Evolutionary conservation across 805 yeast genomes (phyloP).

Genomic region (Torulaspora microellipsoides): DNA sequence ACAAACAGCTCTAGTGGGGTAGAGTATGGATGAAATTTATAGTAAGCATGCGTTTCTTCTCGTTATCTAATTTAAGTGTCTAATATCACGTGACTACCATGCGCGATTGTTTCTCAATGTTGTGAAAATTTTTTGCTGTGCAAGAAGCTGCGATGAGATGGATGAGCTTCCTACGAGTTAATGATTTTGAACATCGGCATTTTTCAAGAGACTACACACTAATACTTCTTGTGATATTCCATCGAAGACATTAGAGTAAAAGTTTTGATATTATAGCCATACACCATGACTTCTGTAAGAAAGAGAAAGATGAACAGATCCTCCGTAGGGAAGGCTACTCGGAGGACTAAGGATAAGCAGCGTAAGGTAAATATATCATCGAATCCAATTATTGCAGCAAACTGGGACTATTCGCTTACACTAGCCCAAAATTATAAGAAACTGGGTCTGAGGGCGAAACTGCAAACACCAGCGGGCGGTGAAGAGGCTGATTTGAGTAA

Average conservation of each 20-base stretch:
- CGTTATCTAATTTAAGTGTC: too few species aligned
- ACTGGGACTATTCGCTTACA: slow-evolving; percentile 85
- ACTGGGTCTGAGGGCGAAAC: slow-evolving; percentile 67
- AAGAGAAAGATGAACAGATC: slow-evolving; percentile 79
- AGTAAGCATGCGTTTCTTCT: too few species aligned
- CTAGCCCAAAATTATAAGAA: slow-evolving; percentile 80
- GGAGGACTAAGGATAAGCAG: slow-evolving; percentile 65
- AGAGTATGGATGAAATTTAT: too few species aligned
- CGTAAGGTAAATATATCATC: slow-evolving; percentile 60
- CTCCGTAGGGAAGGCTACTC: slow-evolving; percentile 62
- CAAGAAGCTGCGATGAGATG: neutral
- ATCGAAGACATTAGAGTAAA: too few species aligned
- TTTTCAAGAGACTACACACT: neutral
- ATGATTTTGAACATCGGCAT: neutral
- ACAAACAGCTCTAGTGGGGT: too few species aligned
- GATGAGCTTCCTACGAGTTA: neutral
- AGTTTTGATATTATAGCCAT: neutral
- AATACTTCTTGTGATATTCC: too few species aligned
- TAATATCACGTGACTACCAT: too few species aligned
- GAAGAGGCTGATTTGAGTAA: slow-evolving; percentile 52
- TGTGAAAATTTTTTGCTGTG: too few species aligned
- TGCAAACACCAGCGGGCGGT: slow-evolving; percentile 77
- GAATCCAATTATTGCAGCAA: slow-evolving; percentile 77
- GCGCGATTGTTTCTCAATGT: too few species aligned
- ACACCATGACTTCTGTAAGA: slow-evolving; percentile 65